Base-by-base conservation (phyloP, 306 rosid species). In the Prunus mume region DNA sequence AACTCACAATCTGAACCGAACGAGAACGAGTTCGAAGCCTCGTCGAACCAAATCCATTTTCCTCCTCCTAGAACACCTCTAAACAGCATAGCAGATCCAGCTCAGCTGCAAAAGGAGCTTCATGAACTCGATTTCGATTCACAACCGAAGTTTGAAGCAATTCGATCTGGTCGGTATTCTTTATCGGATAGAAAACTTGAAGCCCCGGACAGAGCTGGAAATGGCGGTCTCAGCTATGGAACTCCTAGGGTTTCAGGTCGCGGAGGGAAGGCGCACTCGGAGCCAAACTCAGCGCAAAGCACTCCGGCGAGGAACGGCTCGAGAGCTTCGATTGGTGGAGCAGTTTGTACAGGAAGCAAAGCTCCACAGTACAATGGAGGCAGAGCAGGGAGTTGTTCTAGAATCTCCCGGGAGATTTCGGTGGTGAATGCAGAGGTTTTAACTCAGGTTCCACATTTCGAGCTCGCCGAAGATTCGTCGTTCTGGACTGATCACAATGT, bases 401-500 rank as follows among this genome's bases (percentile, higher is more conserved):
- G 83, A 50, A 56, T 68, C 76, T 67, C 49, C 18, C 86, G 87
- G 67, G 83, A 86, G 11, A 76, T 80, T 52, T 68, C 83, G n/a
- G 72, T 25, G 32, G 57, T 69, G 6, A 72, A 73, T 79, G 71
- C 82, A 0, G 91, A 86, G 32, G 65, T 71, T 27, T 73, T 76
- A 5, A 64, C 64, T 18, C 82, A 83, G 10, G 80, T 89, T 51
- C 89, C 87, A 17, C 89, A 91, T 80, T 88, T 91, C 13, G 98
- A 90, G 76, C 93, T 94, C 3, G 75, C 77, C 41, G 84, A 92
- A 24, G 91, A 94, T 55, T 86, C 91, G 2, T 81, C 96, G n/a
- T 94, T 90, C 73, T 94, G 98, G 98, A 86, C 72, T 45, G 93
- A 94, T 83, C 97, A 94, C 83, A 94, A 86, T 72, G 98, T 94